Base-by-base conservation (phyloP, 257 asterid species). In the Solanum chmielewskii region DNA sequence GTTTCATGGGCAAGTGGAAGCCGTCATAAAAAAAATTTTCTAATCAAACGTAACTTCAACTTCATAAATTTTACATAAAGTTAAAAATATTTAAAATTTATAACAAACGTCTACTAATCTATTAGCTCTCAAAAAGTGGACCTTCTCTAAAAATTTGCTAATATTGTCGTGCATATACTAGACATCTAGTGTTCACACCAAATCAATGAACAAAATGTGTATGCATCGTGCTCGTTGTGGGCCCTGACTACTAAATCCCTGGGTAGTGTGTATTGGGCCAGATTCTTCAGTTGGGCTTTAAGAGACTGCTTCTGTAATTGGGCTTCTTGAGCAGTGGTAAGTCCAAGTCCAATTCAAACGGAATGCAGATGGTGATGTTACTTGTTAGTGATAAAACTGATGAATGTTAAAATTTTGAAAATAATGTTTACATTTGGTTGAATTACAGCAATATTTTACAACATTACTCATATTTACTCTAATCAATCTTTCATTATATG, bases 81-180 rank as follows among this genome's bases (percentile, higher is more conserved):
- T 20, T 8, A 59, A 18, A 56, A 59, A 20, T 59, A 59, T 20
- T 59, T 20, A 20, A 56, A 59, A 59, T 8, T 59, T 0, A 21
- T 59, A 21, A 11, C 68, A 59, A 59, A 21, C 27, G 13, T 21
- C 68, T 8, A 59, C 27, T 59, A 56, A 56, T 18, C 2, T 56
- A 56, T 56, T 56, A 56, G 23, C 0, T 16, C 60, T 1, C 10
- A 6, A 52, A 49, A 0, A 20, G 64, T 20, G 64, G 11, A 56
- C 64, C n/a, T 56, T 56, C 0, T 49, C 64, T 56, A 1, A 2
- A 56, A 20, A 59, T 7, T 56, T 56, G 62, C 0, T 59, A 59
- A 3, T 2, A 1, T 0, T 59, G 0, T 59, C 11, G 21, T 11
- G 8, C 23, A 7, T 0, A 3, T 18, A 29, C 31, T 29, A 29